These are phyloP conservation scores for Saitozyma podzolica DNA, from an alignment of 768 basidiomycete species.

Conservation along the genomic window DNA sequence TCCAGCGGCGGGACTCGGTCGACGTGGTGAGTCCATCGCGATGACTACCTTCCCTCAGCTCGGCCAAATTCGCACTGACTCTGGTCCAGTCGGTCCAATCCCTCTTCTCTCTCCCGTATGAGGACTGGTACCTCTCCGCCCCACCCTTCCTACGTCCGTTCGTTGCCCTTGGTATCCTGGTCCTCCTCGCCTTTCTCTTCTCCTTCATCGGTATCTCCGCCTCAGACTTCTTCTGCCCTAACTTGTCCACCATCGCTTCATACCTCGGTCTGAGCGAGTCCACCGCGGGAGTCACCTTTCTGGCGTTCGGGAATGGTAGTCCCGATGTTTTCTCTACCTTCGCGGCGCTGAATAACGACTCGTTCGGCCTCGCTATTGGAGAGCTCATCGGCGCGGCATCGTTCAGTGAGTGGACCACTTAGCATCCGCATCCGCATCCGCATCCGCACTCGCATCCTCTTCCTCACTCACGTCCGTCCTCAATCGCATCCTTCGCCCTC, in stretches of 20 bases:
- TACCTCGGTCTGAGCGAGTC: constrained; percentile 86
- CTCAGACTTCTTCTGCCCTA: constrained; percentile 96
- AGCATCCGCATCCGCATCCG: neutral
- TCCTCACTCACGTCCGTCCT: neutral
- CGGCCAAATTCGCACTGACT: neutral
- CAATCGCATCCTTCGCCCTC: neutral
- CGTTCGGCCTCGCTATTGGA: constrained; percentile 87
- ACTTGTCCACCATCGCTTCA: constrained; percentile 83
- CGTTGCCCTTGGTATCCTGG: constrained; percentile 14
- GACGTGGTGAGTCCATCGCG: constrained; percentile 1
- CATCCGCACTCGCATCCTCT: too few species aligned
- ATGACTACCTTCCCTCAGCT: neutral
- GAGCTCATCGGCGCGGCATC: constrained; percentile 92
- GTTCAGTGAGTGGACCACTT: constrained; percentile 60
- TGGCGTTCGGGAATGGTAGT: constrained; percentile 96
- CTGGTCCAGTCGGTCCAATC: neutral
- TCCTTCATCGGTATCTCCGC: constrained; percentile 92
- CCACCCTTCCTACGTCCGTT: constrained; percentile 15
- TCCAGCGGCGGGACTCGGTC: neutral
- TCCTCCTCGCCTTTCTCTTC: constrained; percentile 69
- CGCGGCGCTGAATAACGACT: constrained; percentile 79
- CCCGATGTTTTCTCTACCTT: constrained; percentile 96
- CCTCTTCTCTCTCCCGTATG: constrained; percentile 23
- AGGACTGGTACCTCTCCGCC: constrained; percentile 21
- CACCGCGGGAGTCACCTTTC: constrained; percentile 92